These are phyloP conservation scores for Xylaria sp. DNA, from an alignment of 2,329 filamentous ascomycete genomes.

Conservation along the genomic window DNA sequence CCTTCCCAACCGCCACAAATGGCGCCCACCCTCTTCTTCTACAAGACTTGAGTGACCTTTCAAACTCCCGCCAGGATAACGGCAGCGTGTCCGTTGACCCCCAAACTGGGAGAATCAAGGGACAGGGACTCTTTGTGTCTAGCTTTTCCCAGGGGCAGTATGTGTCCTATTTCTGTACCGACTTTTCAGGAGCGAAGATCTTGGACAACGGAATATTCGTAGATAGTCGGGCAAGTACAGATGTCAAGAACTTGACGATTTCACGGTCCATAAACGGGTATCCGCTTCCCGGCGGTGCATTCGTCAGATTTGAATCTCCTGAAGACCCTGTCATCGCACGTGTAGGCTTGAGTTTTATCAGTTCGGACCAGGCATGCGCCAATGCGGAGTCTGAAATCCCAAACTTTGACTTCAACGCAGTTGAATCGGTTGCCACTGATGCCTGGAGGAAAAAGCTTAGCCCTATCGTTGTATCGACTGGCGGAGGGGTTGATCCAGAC, in stretches of 20 bases:
- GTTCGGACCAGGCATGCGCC: slow-evolving; percentile 70
- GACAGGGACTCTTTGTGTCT: slow-evolving; percentile 69
- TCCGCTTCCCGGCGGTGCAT: slow-evolving; percentile 69
- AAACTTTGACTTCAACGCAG: slow-evolving; percentile 68
- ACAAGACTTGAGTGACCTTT: slow-evolving; percentile 72
- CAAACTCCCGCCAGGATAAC: slow-evolving; percentile 67
- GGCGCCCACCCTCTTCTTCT: slow-evolving; percentile 67
- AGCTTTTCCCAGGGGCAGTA: slow-evolving; percentile 74
- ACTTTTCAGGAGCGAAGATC: slow-evolving; percentile 69
- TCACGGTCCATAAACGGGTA: slow-evolving; percentile 63
- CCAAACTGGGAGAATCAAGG: slow-evolving; percentile 68
- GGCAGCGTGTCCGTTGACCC: slow-evolving; percentile 65
- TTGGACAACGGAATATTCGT: slow-evolving; percentile 70
- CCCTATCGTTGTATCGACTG: slow-evolving; percentile 64
- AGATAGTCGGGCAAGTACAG: slow-evolving; percentile 63
- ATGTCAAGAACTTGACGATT: slow-evolving; percentile 59
- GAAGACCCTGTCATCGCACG: slow-evolving; percentile 68
- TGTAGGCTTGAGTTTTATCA: slow-evolving; percentile 77
- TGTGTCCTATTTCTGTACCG: slow-evolving; percentile 71
- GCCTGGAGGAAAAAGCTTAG: slow-evolving; percentile 71
- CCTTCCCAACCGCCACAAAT: slow-evolving; percentile 61
- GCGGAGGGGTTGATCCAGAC: slow-evolving; percentile 61
- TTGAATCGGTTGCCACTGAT: slow-evolving; percentile 61
- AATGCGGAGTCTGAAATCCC: slow-evolving; percentile 78
- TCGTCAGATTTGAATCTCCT: slow-evolving; percentile 66